Percentiles rank a stretch among this genome's conserved stretches.
These are phyloP conservation scores for Goffeauzyma gilvescens DNA, from an alignment of 768 basidiomycete species.

Conservation along the genomic window DNA sequence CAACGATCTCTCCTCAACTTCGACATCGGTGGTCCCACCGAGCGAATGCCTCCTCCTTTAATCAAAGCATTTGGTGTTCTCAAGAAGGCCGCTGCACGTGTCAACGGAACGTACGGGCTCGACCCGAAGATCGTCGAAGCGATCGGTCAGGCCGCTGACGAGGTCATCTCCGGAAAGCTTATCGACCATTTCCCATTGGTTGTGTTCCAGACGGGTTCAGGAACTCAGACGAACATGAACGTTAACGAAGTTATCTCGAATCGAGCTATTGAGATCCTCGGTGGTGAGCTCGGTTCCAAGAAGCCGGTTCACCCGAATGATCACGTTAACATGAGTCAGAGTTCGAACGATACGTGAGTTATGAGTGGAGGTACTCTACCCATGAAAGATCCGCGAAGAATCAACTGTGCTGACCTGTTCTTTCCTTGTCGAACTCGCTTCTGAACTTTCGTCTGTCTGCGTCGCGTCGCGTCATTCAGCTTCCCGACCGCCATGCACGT, in stretches of 20 bases:
- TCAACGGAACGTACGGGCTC: slow-evolving; percentile 77
- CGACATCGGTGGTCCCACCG: slow-evolving; percentile 86
- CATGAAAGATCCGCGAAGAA: no score
- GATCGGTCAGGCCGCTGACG: slow-evolving; percentile 83
- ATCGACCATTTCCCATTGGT: slow-evolving; percentile 93
- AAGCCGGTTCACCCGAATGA: slow-evolving; percentile 97
- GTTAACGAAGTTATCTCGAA: slow-evolving; percentile 98
- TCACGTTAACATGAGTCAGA: slow-evolving; percentile 98
- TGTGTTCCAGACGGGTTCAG: slow-evolving; percentile 97
- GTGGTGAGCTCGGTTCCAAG: slow-evolving; percentile 87
- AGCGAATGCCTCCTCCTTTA: slow-evolving; percentile 80
- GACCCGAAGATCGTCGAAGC: slow-evolving; percentile 70
- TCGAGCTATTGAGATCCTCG: slow-evolving; percentile 88
- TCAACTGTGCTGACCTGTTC: no score
- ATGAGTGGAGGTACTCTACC: no score
- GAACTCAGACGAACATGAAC: slow-evolving; percentile 99
- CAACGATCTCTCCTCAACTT: slow-evolving; percentile 96
- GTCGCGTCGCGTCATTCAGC: slow-evolving; percentile 39
- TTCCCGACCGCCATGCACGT: slow-evolving; percentile 99
- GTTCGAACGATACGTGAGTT: slow-evolving; percentile 87
- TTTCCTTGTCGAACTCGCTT: neutral
- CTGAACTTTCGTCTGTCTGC: neutral
- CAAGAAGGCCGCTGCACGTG: slow-evolving; percentile 86
- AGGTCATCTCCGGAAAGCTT: slow-evolving; percentile 89
- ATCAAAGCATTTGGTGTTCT: slow-evolving; percentile 95